These are phyloP conservation scores for Boletales sp. DNA, from an alignment of 768 basidiomycete species.

Conservation along the genomic window DNA sequence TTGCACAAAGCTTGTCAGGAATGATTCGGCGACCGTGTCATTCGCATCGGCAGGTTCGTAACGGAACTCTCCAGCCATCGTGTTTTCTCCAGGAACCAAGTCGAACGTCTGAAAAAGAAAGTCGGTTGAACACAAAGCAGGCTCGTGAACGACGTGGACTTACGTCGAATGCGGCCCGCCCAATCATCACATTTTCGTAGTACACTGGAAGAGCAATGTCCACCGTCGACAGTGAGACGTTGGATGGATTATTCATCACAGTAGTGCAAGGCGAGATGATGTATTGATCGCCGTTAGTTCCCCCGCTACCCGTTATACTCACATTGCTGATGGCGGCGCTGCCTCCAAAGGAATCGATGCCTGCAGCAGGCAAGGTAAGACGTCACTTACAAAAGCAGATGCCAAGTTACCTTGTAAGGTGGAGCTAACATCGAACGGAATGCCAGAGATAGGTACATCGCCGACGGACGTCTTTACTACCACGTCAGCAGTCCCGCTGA, in stretches of 20 bases:
- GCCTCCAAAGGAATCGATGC: slow-evolving; percentile 58
- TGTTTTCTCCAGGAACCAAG: slow-evolving; percentile 56
- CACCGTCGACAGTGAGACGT: slow-evolving; percentile 58
- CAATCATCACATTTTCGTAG: slow-evolving; percentile 54
- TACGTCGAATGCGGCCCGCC: slow-evolving; percentile 57
- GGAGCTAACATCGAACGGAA: slow-evolving; percentile 60
- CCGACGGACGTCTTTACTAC: slow-evolving; percentile 61
- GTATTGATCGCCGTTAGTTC: slow-evolving; percentile 55
- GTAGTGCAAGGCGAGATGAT: slow-evolving; percentile 57
- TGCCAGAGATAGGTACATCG: slow-evolving; percentile 59
- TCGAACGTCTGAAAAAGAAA: slow-evolving; percentile 43
- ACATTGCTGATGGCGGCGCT: slow-evolving; percentile 53
- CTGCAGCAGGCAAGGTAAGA: slow-evolving; percentile 25
- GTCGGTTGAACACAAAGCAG: neutral
- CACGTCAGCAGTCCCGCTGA: slow-evolving; percentile 58
- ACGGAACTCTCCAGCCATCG: slow-evolving; percentile 56
- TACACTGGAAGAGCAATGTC: slow-evolving; percentile 56
- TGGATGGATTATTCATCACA: slow-evolving; percentile 62
- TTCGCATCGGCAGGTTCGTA: slow-evolving; percentile 64
- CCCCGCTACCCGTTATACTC: slow-evolving; percentile 61
- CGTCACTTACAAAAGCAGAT: neutral
- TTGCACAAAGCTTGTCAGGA: slow-evolving; percentile 60
- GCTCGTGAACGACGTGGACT: slow-evolving; percentile 14
- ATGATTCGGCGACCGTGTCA: slow-evolving; percentile 59
- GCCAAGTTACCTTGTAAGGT: slow-evolving; percentile 44